Conservation (phyloP, 1,139 yeast genomes). For the Lodderomyces metapsilosis region DNA sequence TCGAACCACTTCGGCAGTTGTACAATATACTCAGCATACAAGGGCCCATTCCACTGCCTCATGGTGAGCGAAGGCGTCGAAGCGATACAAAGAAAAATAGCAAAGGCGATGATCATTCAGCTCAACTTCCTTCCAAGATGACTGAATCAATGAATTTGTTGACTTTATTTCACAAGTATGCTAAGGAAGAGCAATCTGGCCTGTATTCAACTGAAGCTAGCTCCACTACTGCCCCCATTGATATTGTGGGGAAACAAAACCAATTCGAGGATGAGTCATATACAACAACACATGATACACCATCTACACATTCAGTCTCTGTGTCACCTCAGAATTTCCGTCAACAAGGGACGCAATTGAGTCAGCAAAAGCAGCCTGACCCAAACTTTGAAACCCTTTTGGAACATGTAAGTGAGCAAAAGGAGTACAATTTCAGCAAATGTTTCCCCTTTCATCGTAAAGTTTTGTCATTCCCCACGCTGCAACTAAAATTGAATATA, state of each 20-base stretch:
- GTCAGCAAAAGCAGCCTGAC: not conserved
- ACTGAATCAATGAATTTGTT: slow-evolving; percentile 36
- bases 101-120: slow-evolving; percentile 17
- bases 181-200: slow-evolving; percentile 33
- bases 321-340: slow-evolving; percentile 17
- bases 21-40: slow-evolving; percentile 21
- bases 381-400: slow-evolving; percentile 22
- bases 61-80: slow-evolving; percentile 17
- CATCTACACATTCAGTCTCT: slow-evolving; percentile 11
- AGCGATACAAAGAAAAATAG: slow-evolving; percentile 25
- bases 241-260: slow-evolving; percentile 6
- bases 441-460: slow-evolving; percentile 84
- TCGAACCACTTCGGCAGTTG: slow-evolving; percentile 54
- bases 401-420: slow-evolving; percentile 36
- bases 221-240: not conserved
- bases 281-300: not conserved
- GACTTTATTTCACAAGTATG: slow-evolving; percentile 40
- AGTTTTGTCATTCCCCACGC: slow-evolving; percentile 62
- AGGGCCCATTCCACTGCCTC: slow-evolving; percentile 4
- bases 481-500: slow-evolving; percentile 49
- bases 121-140: not conserved
- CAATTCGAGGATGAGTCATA: not conserved
- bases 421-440: slow-evolving; percentile 67
- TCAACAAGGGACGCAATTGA: not conserved
- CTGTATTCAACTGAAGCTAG: not conserved